phyloP scores from a whole-genome alignment of 2,329 filamentous ascomycete species.

The Pseudogymnoascus destructans region DNA sequence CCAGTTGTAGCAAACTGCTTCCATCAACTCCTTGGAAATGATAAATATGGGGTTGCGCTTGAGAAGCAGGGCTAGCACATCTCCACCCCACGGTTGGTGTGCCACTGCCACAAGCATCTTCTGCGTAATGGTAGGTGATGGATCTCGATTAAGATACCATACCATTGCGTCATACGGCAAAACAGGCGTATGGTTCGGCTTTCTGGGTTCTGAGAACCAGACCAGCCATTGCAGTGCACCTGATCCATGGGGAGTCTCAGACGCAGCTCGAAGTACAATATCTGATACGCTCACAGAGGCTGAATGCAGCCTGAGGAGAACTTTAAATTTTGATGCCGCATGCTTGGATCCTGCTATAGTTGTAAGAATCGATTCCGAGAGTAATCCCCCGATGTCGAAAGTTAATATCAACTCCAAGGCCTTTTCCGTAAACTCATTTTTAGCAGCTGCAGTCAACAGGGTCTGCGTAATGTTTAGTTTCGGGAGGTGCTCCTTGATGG shows the following conservation, averaged over 20 bases:
- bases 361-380: neutral
- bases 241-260: neutral
- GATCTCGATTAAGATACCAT: slow-evolving; percentile 4
- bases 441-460: neutral
- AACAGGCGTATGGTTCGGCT: neutral
- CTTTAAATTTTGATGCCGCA: neutral
- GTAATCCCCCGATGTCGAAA: neutral
- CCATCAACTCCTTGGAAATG: neutral
- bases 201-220: neutral
- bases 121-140: neutral
- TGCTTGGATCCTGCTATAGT: neutral
- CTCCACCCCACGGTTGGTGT: neutral
- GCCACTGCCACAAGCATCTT: neutral
- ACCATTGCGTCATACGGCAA: neutral
- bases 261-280: neutral
- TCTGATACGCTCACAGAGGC: neutral
- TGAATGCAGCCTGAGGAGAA: neutral
- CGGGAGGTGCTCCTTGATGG: neutral
- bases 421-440: neutral
- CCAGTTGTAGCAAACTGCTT: neutral
- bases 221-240: neutral
- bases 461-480: neutral
- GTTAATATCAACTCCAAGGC: neutral
- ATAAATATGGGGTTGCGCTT: neutral
- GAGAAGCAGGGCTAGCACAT: neutral